Base-by-base conservation (phyloP, 2,329 filamentous ascomycete genomes). In the Neonectria ditissima region DNA sequence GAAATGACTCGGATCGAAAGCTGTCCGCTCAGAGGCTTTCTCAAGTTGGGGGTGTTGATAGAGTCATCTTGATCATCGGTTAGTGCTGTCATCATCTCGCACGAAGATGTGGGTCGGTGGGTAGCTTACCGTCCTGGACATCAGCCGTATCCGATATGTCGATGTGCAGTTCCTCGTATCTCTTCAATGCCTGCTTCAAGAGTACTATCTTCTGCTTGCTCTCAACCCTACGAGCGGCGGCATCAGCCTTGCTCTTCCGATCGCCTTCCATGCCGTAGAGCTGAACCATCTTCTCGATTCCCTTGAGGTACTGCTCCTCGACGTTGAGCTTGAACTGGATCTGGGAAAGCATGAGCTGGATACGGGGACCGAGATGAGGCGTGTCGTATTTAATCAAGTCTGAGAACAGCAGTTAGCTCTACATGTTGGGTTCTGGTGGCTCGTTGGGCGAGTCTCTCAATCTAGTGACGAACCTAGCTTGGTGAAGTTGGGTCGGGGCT, bases 301-400 rank as follows among this genome's bases (percentile, higher is more conserved):
- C 96, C 76, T 97, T 97, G 70, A 98, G 94, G 80, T 99, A 99
- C 81, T 99, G 96, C 78, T 97, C 97, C 79, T 99, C 96, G 28
- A 99, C 96, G 70, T 96, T 97, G 65, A 99, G 87, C 83, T 99
- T 99, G 84, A 99, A 99, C 80, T 98, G 94, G 68, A 99, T 91
- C 80, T 99, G 96, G 51, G 96, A 97, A 75, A 99, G 84, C 96
- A 99, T 99, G 75, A 98, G 92, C 82, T 99, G 96, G 75, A 99
- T 99, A 71, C 97, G 94, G 65, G 96, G 95, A 34, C 96, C 96
- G 66, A 99, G 90, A 78, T 97, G 93, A 18, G 92, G 92, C 32
- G 94, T 97, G 77, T 99, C 96, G 81, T 97, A 97, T 88, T 98
- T 98, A 83, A 99, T 97, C 67, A 99, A 84, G 81, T 99, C 96